A percentile compares a stretch with the other conserved stretches of the same genome.
Conservation (phyloP, 1,284 basidiomycete species). For the Rhodofomes roseus region DNA sequence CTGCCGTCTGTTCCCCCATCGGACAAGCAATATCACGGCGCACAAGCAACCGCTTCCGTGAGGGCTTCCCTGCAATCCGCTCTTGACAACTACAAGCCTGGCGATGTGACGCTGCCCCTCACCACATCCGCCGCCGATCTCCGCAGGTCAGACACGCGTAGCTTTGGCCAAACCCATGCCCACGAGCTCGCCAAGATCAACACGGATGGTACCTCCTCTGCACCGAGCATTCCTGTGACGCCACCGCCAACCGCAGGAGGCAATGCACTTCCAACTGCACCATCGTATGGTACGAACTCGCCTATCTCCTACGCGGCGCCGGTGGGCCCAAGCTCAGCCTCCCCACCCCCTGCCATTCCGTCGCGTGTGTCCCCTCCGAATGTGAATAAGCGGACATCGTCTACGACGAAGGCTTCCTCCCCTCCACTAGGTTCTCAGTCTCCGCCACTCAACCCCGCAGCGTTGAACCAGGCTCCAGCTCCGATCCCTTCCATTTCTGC, state of each 20-base stretch:
- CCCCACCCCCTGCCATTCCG: slow-evolving; percentile 9
- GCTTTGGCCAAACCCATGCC: slow-evolving; percentile 79
- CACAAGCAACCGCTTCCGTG: slow-evolving; percentile 57
- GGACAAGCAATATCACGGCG: slow-evolving; percentile 48
- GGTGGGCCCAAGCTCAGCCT: neutral
- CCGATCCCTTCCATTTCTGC: slow-evolving; percentile 37
- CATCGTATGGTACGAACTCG: slow-evolving; percentile 12
- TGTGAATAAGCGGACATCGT: neutral
- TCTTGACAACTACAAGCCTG: slow-evolving; percentile 70
- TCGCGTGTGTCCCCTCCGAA: slow-evolving; percentile 4
- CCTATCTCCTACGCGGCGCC: slow-evolving; percentile 1
- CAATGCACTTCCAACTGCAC: slow-evolving; percentile 12
- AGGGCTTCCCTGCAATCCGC: slow-evolving; percentile 74
- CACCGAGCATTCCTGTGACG: slow-evolving; percentile 38
- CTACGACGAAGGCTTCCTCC: slow-evolving; percentile 15
- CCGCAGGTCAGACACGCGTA: slow-evolving; percentile 65
- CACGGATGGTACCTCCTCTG: slow-evolving; percentile 28
- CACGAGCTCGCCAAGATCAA: slow-evolving; percentile 60
- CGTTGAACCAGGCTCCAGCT: slow-evolving; percentile 55
- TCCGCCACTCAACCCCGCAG: slow-evolving; percentile 46
- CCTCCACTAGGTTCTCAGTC: slow-evolving; percentile 22
- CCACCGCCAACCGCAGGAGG: slow-evolving; percentile 29
- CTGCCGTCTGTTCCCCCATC: slow-evolving; percentile 64
- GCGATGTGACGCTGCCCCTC: slow-evolving; percentile 50
- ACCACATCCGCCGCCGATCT: slow-evolving; percentile 46